Percentiles rank a stretch among this genome's conserved stretches.
Conservation (phyloP, 78 protist genomes). For the Parvularia atlantis region DNA sequence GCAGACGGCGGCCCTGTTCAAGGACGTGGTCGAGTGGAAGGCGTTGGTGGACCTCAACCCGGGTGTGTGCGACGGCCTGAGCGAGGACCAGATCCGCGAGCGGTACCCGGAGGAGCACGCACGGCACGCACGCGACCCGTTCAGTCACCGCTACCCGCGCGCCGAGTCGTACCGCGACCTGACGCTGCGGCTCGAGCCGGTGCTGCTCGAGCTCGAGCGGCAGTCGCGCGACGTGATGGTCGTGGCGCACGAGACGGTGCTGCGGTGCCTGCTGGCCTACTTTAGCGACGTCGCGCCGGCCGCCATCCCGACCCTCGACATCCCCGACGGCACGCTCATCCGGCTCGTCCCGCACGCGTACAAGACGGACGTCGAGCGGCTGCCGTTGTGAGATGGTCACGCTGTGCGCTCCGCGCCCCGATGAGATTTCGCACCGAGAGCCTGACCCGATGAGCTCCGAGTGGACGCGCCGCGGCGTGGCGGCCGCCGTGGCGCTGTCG, state of each 20-base stretch:
- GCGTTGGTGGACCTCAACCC: no score
- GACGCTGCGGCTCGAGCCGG: slow-evolving; percentile 63
- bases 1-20: no score
- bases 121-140: slow-evolving; percentile 39
- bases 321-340: slow-evolving; percentile 60
- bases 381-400: no score
- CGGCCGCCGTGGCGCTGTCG: no score
- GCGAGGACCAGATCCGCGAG: no score
- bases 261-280: slow-evolving; percentile 58
- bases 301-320: slow-evolving; percentile 31
- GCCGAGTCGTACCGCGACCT: slow-evolving; percentile 79
- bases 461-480: no score
- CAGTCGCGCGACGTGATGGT: slow-evolving; percentile 37
- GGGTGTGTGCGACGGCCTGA: no score
- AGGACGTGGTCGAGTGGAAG: no score
- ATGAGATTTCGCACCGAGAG: no score
- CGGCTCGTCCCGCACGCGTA: slow-evolving; percentile 53
- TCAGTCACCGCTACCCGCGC: slow-evolving; percentile 66
- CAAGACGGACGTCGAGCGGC: slow-evolving; percentile 56
- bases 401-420: no score
- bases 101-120: slow-evolving; percentile 45
- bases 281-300: slow-evolving; percentile 42
- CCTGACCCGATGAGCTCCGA: no score
- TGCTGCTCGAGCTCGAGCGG: slow-evolving; percentile 67
- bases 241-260: slow-evolving; percentile 79